phyloP scores from a whole-genome alignment of 768 basidiomycete genomes.

The Tulasnella sp. region DNA sequence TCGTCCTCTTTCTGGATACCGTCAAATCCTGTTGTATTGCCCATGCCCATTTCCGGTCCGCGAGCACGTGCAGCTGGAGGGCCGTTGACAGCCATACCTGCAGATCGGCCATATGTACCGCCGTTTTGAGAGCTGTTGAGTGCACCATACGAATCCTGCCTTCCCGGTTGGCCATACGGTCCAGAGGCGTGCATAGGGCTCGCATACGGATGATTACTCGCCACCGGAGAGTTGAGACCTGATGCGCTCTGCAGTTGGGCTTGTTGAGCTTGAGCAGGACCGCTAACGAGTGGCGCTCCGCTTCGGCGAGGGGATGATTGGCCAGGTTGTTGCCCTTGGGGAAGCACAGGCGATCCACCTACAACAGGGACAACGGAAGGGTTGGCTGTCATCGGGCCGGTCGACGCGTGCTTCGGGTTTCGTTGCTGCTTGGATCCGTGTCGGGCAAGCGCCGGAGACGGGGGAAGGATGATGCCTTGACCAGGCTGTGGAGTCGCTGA shows the following conservation, averaged over 20 bases:
- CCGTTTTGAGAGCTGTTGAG: constrained; percentile 11
- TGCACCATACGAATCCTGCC: constrained; percentile 28
- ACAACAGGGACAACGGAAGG: constrained; percentile 18
- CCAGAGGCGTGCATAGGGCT: constrained; percentile 19
- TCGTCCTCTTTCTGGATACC: constrained; percentile 22
- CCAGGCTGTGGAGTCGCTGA: constrained; percentile 23
- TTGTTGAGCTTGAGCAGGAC: constrained; percentile 3
- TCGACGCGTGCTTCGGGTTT: constrained; percentile 28
- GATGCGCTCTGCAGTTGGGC: not conserved
- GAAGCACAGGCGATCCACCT: constrained; percentile 13
- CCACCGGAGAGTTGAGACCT: constrained; percentile 4
- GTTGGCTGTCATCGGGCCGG: constrained; percentile 13
- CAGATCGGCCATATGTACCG: constrained; percentile 17
- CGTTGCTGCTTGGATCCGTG: constrained; percentile 34
- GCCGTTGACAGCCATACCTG: not conserved
- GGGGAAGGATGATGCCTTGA: constrained; percentile 27
- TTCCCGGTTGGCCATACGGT: constrained; percentile 15
- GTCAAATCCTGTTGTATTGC: constrained; percentile 17
- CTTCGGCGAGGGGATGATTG: constrained; percentile 13
- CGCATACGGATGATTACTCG: constrained; percentile 22
- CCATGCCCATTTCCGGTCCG: constrained; percentile 14
- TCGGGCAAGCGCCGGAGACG: constrained; percentile 35
- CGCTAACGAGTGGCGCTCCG: not conserved
- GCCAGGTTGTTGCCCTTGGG: not conserved
- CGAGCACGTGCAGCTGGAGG: not conserved